phyloP scores from a whole-genome alignment of 106 monocot species.

The Triglochin maritima region DNA sequence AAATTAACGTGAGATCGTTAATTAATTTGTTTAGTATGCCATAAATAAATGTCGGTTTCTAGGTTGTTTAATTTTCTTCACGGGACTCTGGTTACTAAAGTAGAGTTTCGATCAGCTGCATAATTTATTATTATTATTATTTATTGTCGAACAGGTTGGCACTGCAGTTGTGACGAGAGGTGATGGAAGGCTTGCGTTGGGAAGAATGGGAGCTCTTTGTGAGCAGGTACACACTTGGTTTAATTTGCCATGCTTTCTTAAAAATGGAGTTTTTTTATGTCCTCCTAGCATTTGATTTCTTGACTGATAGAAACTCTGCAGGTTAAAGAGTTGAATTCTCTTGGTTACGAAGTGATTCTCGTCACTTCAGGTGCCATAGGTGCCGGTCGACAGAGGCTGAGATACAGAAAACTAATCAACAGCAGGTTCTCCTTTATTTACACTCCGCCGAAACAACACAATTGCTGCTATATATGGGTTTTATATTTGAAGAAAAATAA shows the following conservation, averaged over 20 bases:
- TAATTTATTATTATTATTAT: background rate
- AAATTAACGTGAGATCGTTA: no score
- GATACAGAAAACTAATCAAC: constrained; percentile 66
- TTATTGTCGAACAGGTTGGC: constrained; percentile 5
- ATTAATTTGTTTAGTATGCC: no score
- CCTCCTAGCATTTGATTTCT: background rate
- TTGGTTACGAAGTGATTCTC: constrained; percentile 72
- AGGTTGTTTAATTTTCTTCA: no score
- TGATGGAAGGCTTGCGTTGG: constrained; percentile 24
- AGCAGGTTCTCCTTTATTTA: constrained; percentile 43
- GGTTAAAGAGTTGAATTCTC: constrained; percentile 78
- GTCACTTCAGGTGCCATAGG: constrained; percentile 92
- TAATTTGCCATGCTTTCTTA: no score
- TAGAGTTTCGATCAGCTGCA: background rate
- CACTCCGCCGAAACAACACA: no score
- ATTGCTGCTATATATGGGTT: no score
- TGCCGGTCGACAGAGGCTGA: constrained; percentile 77
- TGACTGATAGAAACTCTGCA: constrained; percentile 7
- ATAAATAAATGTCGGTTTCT: no score
- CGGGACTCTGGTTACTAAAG: no score
- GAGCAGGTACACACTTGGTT: constrained; percentile 12
- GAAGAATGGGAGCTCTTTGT: constrained; percentile 20
- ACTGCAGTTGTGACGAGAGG: constrained; percentile 25
- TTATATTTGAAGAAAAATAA: no score
- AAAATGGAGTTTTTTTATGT: background rate